phyloP scores from a whole-genome alignment of 164 flowering plant species.

The Amborella trichopoda region DNA sequence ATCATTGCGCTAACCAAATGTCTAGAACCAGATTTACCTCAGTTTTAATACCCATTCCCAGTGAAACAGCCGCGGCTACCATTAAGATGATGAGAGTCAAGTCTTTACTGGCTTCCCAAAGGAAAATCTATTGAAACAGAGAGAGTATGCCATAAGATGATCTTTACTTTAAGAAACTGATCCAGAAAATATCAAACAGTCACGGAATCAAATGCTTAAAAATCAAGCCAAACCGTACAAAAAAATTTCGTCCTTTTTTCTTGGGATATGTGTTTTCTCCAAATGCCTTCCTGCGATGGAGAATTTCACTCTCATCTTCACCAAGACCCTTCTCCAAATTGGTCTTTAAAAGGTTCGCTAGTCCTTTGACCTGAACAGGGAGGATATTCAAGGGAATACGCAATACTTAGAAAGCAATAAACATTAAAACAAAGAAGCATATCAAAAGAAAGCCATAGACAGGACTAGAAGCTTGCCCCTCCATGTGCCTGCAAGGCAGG shows the following conservation, averaged over 20 bases:
- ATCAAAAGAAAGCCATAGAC: not conserved
- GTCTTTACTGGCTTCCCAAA: slow-evolving; percentile 98
- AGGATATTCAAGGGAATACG: too few species aligned
- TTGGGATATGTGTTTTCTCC: slow-evolving; percentile 90
- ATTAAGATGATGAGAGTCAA: slow-evolving; percentile 86
- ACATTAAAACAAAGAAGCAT: not conserved
- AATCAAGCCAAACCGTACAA: slow-evolving; percentile 29
- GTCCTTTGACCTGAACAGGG: slow-evolving; percentile 56
- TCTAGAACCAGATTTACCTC: slow-evolving; percentile 45
- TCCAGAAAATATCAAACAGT: not conserved
- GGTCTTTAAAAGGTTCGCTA: slow-evolving; percentile 51
- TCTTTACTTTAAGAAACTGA: not conserved
- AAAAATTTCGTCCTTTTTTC: slow-evolving; percentile 79
- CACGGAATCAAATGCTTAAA: not conserved
- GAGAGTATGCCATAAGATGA: too few species aligned
- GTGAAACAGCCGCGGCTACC: slow-evolving; percentile 85
- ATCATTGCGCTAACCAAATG: too few species aligned
- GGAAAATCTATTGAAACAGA: slow-evolving; percentile 41
- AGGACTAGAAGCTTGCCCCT: slow-evolving; percentile 42
- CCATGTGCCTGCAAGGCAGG: slow-evolving; percentile 46
- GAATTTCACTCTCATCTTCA: slow-evolving; percentile 62
- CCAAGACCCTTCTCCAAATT: slow-evolving; percentile 59
- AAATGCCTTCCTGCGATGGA: slow-evolving; percentile 47
- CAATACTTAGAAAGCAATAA: not conserved
- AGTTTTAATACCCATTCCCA: slow-evolving; percentile 82